Percentiles rank a stretch among this genome's conserved stretches.
Evolutionary conservation across 192 early-diverging fungal genomes (phyloP).

Genomic region (Podila epigama): DNA sequence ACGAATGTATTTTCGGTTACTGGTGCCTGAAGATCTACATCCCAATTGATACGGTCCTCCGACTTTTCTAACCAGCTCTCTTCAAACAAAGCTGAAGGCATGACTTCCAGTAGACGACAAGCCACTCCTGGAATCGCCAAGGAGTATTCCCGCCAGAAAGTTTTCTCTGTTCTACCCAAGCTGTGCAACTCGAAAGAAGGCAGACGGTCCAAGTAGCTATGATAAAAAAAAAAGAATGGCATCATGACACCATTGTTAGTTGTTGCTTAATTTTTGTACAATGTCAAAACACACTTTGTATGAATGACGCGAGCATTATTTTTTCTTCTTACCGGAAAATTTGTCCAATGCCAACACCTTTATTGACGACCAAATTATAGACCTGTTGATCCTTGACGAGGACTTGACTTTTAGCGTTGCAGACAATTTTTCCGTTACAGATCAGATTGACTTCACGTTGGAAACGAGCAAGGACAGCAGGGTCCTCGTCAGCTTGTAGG

Average conservation of each 20-base stretch:
- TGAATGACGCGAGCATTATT: not conserved
- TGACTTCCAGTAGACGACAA: conserved; percentile 48
- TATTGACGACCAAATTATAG: conserved; percentile 45
- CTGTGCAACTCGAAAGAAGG: conserved; percentile 50
- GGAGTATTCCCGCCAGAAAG: conserved; percentile 54
- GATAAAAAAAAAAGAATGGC: not conserved
- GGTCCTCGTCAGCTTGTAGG: conserved; percentile 12
- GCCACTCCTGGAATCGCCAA: conserved; percentile 45
- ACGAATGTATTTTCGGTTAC: not conserved
- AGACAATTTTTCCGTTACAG: conserved; percentile 48
- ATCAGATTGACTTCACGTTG: conserved; percentile 53
- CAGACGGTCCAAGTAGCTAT: conserved; percentile 43
- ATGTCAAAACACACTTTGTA: not conserved
- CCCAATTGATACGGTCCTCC: conserved; percentile 24
- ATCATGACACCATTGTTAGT: no score
- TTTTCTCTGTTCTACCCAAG: conserved; percentile 38
- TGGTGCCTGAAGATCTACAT: conserved; percentile 13
- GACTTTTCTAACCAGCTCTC: conserved; percentile 29
- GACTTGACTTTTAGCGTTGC: conserved; percentile 51
- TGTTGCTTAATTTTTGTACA: no score
- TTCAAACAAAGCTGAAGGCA: conserved; percentile 39
- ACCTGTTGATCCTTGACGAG: conserved; percentile 45
- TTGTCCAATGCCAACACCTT: conserved; percentile 55
- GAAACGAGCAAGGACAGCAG: conserved; percentile 37
- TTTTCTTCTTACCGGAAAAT: conserved; percentile 49